Base-by-base conservation (phyloP, 345 rosid genomes). In the Salix koriyanagi region DNA sequence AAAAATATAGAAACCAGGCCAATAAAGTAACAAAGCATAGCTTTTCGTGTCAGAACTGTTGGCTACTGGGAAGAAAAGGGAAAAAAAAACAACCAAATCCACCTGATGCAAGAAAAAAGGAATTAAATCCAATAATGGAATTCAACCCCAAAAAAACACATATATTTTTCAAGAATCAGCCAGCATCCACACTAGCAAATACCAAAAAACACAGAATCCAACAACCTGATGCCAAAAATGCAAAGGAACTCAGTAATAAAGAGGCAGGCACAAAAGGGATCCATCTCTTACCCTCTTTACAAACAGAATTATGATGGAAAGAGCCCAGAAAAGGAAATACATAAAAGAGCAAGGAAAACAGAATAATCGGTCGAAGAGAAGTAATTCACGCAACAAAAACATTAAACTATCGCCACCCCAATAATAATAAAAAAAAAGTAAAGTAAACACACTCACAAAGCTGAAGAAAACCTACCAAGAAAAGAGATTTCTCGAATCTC, bases 351-450 rank as follows among this genome's bases (percentile, higher is more conserved):
- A 28, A 12, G 48, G 71, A n/a, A 67, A 50, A n/a, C 69, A 70
- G 61, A 72, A 28, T 28, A 83, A 83, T 83, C 85, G 70, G 75
- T 62, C n/a, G 37, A 21, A 44, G 19, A 30, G 18, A 0, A 13
- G 30, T 42, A 70, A 15, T 39, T 16, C n/a, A 28, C 1, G 18
- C 42, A 73, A 21, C 7, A 74, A 26, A 28, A 26, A 42, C 0
- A 18, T 52, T 52, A 2, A 52, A 52, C 14, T 13, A 44, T 13
- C 14, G 50, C 16, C 50, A 44, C 50, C 18, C 50, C 50, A 1
- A 11, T 44, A 13, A 30, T 30, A 30, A 30, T 30, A 30, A 3
- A 3, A 44, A 13, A 13, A 41, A 41, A 21, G 10, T 8, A 61
- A 62, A 25, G 10, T 26, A 26, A 26, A 25, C 5, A 65, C 32